Base-by-base conservation (phyloP, 2,329 filamentous ascomycete species). In the Aspergillus aculeatus region DNA sequence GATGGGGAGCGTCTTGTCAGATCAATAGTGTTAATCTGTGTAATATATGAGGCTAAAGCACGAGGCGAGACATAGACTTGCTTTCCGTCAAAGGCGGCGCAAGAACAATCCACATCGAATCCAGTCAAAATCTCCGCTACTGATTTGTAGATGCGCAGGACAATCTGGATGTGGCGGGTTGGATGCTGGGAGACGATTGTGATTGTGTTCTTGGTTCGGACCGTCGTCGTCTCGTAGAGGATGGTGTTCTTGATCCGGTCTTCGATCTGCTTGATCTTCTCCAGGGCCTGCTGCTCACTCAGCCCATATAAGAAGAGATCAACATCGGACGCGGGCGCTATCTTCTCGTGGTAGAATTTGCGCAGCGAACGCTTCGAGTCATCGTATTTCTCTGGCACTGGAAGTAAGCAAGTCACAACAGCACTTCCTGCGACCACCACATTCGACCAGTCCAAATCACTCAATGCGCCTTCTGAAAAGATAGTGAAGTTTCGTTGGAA, bases 221-320 rank as follows among this genome's bases (percentile, higher is more conserved):
- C 86, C 0, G 90, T 91, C 2, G 91, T 94, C 0, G 89, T 91
- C 75, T 96, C 91, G n/a, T 87, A 85, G 23, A 96, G 80, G 56
- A 96, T 88, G 3, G 89, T 86, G 75, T 95, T 89, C 49, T 86
- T 86, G 65, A 96, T 83, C n/a, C 81, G 83, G 23, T 81, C 77
- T 73, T 96, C 92, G 61, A 96, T 94, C 65, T 91, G 81, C 70
- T 89, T 89, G 75, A 96, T 95, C 80, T 96, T 95, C 69, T 92
- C 86, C 19, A 92, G 80, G 0, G 90, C 91, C 70, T 93, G 80
- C 51, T 92, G 85, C 67, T 95, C 90, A 9, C 82, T 87, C 62
- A 96, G 81, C 0, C 88, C 91, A 68, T 95, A 94, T 31, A 96
- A 77, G 71, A 96, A 96, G 2, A 96, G 81, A 72, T 96, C 92